phyloP scores from a whole-genome alignment of 139 green algal species.

The Medakamo hakoo region DNA sequence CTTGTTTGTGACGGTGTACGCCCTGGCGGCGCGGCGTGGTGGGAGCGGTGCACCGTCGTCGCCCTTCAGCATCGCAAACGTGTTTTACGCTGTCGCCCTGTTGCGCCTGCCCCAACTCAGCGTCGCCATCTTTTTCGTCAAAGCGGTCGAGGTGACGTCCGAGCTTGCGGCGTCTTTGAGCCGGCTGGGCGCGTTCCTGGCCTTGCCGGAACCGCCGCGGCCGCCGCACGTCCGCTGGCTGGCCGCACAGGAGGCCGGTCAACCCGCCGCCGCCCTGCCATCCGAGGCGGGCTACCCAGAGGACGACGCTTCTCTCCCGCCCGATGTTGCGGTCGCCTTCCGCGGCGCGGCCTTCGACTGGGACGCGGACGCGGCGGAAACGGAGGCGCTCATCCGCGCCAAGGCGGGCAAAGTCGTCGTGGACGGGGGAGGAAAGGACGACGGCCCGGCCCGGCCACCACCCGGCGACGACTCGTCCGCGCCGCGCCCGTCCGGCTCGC shows the following conservation, averaged over 20 bases:
- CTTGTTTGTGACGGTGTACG: conserved; percentile 44
- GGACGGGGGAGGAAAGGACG: not conserved
- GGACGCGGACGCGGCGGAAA: conserved; percentile 16
- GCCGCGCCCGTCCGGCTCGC: too few relatives aligned
- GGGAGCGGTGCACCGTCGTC: conserved; percentile 20
- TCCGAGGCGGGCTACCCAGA: not conserved
- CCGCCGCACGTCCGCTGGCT: conserved; percentile 7
- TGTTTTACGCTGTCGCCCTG: conserved; percentile 54
- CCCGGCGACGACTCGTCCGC: too few relatives aligned
- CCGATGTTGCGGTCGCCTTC: conserved; percentile 19
- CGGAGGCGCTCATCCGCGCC: conserved; percentile 2
- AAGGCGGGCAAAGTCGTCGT: conserved; percentile 3
- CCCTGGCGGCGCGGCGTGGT: conserved; percentile 16
- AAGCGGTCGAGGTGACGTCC: conserved; percentile 31
- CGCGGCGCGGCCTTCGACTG: conserved; percentile 41
- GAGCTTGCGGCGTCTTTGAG: conserved; percentile 45
- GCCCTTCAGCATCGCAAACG: conserved; percentile 36
- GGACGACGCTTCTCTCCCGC: not conserved
- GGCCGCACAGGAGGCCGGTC: not conserved
- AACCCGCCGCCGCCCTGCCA: not conserved
- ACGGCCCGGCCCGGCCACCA: not conserved
- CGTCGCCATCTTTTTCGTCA: conserved; percentile 43
- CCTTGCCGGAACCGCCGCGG: conserved; percentile 40
- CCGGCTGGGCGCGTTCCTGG: conserved; percentile 55
- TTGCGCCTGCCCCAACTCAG: conserved; percentile 37